Base-by-base conservation (phyloP, 352 stramenopile species). In the Phytophthora pseudosyringae region DNA sequence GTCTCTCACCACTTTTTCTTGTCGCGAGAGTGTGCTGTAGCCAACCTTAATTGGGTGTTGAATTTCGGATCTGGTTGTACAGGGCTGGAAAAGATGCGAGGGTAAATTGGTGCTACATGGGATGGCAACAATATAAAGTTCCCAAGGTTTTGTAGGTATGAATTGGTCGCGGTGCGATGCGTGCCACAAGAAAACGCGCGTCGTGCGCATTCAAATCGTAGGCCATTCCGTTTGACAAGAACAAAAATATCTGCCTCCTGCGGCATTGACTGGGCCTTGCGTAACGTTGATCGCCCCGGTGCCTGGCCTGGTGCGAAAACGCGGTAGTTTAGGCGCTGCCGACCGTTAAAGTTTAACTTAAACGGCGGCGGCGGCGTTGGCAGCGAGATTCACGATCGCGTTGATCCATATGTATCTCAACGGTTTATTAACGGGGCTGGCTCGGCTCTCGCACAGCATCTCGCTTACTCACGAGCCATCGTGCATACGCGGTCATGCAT, bases 101-200 rank as follows among this genome's bases (percentile, higher is more conserved):
- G 13, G 0, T 0, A 40, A 13, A 5, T 13, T n/a, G n/a, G 4
- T 48, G 1, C 1, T 2, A n/a, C 10, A 9, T 46, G 16, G 11
- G 16, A 48, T 48, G 10, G 41, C 31, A 29, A 29, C n/a, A 52
- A 10, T 52, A 52, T 40, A 4, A 1, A 29, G n/a, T 40, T 3
- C 16, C 16, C 4, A 25, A 52, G 45, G 45, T 18, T 40, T 52
- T 52, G 29, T 29, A 36, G 41, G 29, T 33, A 33, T 7, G 39
- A 41, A 26, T 2, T 35, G 11, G 5, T 9, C 12, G 45, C 47
- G 7, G 47, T 64, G 38, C 38, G 36, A 31, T 12, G 32, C 21
- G 9, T 25, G 43, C 59, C 50, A 67, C 59, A 67, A 67, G 51
- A 67, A 67, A 50, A 28, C 32, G 32, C 32, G 18, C 26, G 33